These are phyloP conservation scores for Butyriboletus loyo DNA, from an alignment of 768 basidiomycete species.

Conservation along the genomic window DNA sequence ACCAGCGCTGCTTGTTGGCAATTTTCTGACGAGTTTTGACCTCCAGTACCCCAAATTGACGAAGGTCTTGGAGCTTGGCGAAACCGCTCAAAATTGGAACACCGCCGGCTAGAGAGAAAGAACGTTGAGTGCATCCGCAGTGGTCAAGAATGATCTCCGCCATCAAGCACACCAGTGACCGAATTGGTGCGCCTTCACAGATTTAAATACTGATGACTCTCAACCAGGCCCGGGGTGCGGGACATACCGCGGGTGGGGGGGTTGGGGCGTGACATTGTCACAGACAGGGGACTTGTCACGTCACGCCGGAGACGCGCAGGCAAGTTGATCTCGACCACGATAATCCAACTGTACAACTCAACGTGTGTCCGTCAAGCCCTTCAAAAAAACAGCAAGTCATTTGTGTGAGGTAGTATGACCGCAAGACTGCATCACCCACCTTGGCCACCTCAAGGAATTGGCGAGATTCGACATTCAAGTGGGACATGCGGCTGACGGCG, in stretches of 20 bases:
- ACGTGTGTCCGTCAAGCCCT: slow-evolving; percentile 27
- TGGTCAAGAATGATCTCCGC: background rate
- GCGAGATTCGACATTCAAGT: background rate
- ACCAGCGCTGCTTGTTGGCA: background rate
- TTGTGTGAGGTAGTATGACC: slow-evolving; percentile 29
- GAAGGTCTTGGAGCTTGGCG: background rate
- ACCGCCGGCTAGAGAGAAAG: slow-evolving; percentile 3
- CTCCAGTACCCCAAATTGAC: background rate
- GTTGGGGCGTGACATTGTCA: slow-evolving; percentile 22
- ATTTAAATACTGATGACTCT: background rate
- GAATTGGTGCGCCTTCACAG: slow-evolving; percentile 2
- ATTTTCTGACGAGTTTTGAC: background rate
- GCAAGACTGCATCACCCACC: slow-evolving; percentile 10
- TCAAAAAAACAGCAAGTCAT: slow-evolving; percentile 20
- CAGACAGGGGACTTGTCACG: slow-evolving; percentile 28
- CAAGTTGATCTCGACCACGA: slow-evolving; percentile 32
- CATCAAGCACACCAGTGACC: background rate
- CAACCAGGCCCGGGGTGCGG: background rate
- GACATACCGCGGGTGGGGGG: slow-evolving; percentile 12
- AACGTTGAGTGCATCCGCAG: background rate
- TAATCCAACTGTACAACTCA: slow-evolving; percentile 24
- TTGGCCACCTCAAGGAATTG: slow-evolving; percentile 6
- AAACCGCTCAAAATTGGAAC: slow-evolving; percentile 14
- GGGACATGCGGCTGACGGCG: background rate
- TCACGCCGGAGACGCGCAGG: slow-evolving; percentile 25